A percentile compares a stretch with the other conserved stretches of the same genome.
These are phyloP conservation scores for Saprolegnia parasitica DNA, from an alignment of 352 stramenopile genomes.

Conservation along the genomic window DNA sequence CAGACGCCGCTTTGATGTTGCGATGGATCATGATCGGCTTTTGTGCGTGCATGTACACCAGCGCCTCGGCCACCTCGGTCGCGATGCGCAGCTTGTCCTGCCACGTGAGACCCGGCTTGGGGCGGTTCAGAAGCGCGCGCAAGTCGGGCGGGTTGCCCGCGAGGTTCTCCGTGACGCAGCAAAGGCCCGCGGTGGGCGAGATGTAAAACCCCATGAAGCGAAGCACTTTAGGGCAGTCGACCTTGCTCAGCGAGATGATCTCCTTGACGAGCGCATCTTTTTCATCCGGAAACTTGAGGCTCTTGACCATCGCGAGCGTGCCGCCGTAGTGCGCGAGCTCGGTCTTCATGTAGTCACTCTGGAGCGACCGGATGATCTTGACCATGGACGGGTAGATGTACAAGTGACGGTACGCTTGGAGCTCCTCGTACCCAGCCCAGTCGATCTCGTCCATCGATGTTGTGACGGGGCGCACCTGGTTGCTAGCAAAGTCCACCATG, in stretches of 20 bases:
- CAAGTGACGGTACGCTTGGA: slow-evolving; percentile 1
- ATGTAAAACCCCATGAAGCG: slow-evolving; percentile 25
- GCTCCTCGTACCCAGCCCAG: slow-evolving; percentile 22
- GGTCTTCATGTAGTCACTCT: slow-evolving; percentile 27
- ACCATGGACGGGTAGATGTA: slow-evolving; percentile 20
- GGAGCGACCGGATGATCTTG: slow-evolving; percentile 15
- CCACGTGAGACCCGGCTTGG: slow-evolving; percentile 23
- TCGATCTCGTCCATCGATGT: slow-evolving; percentile 14
- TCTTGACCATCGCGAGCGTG: slow-evolving; percentile 20
- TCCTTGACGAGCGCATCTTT: slow-evolving; percentile 18
- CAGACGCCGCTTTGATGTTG: slow-evolving; percentile 36
- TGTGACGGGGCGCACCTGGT: not conserved
- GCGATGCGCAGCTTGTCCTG: slow-evolving; percentile 27
- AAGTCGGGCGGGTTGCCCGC: slow-evolving; percentile 10
- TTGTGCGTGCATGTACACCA: slow-evolving; percentile 34
- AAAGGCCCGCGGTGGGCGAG: not conserved
- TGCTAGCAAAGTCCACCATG: not conserved
- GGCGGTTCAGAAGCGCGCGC: slow-evolving; percentile 6
- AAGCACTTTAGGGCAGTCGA: slow-evolving; percentile 13
- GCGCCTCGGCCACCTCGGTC: slow-evolving; percentile 32
- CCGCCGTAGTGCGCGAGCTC: slow-evolving; percentile 18
- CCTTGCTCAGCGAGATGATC: slow-evolving; percentile 23
- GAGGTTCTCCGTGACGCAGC: slow-evolving; percentile 17
- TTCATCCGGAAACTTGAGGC: slow-evolving; percentile 15
- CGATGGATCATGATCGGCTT: slow-evolving; percentile 33